Evolutionary conservation across 1,284 basidiomycete genomes (phyloP).

Genomic region (Austroboletus rostrupii): DNA sequence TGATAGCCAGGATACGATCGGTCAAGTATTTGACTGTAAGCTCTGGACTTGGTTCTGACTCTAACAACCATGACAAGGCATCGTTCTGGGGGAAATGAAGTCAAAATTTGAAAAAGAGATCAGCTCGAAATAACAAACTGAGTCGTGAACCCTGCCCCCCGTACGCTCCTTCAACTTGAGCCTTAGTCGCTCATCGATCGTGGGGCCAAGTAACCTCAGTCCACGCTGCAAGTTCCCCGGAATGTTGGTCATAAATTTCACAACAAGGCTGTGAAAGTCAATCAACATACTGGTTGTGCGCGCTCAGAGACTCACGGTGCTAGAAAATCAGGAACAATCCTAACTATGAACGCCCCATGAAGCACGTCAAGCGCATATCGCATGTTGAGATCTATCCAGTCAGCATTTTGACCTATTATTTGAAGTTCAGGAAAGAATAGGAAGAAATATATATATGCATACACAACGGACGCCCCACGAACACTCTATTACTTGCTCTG

Average conservation of each 20-base stretch:
- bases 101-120: slow-evolving; percentile 9
- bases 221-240: slow-evolving; percentile 2
- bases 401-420: slow-evolving; percentile 36
- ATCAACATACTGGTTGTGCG: neutral
- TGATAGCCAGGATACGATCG: slow-evolving; percentile 31
- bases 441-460: slow-evolving; percentile 1
- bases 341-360: slow-evolving; percentile 25
- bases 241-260: neutral
- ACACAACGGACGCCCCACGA: slow-evolving; percentile 40
- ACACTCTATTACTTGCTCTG: slow-evolving; percentile 34
- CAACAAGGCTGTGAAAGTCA: neutral
- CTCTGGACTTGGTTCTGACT: neutral
- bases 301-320: slow-evolving; percentile 31
- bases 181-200: slow-evolving; percentile 34
- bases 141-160: slow-evolving; percentile 34
- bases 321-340: slow-evolving; percentile 35
- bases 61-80: neutral
- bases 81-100: neutral
- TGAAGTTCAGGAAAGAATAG: neutral
- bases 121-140: slow-evolving; percentile 23
- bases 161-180: slow-evolving; percentile 30
- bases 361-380: slow-evolving; percentile 33
- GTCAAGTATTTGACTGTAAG: slow-evolving; percentile 24
- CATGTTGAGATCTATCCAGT: slow-evolving; percentile 35
- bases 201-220: slow-evolving; percentile 28